Percentiles rank a stretch among this genome's conserved stretches.
Evolutionary conservation across 2,329 filamentous ascomycete species (phyloP).

Genomic region (Colletotrichum tabaci): DNA sequence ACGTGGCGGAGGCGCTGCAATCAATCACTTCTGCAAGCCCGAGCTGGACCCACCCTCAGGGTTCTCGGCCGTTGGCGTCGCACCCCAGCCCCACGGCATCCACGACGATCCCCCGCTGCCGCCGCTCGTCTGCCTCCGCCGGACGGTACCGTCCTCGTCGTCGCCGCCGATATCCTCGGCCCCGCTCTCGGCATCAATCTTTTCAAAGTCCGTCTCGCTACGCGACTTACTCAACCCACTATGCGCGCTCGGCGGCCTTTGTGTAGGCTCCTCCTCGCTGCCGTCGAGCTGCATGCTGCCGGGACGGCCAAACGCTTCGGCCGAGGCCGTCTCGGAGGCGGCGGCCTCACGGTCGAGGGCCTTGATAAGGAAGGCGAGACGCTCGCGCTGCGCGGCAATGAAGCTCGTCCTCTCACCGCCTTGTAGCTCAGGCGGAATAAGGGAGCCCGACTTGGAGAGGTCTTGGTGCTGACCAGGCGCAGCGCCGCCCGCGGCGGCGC

Average conservation of each 20-base stretch:
- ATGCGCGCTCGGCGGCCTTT: constrained; percentile 64
- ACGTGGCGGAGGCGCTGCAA: not conserved
- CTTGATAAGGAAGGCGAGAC: constrained; percentile 79
- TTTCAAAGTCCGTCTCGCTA: constrained; percentile 91
- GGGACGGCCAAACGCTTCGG: constrained; percentile 46
- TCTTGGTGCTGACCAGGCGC: constrained; percentile 55
- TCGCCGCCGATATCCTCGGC: constrained; percentile 56
- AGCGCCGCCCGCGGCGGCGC: constrained; percentile 56
- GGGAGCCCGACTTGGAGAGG: constrained; percentile 44
- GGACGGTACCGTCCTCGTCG: constrained; percentile 58
- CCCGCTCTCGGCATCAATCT: constrained; percentile 83
- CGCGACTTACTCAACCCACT: constrained; percentile 82
- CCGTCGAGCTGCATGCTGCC: constrained; percentile 42
- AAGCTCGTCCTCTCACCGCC: constrained; percentile 79
- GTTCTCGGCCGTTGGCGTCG: constrained; percentile 42
- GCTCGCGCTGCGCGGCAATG: constrained; percentile 84
- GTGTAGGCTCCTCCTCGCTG: constrained; percentile 45
- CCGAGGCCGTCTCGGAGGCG: constrained; percentile 62
- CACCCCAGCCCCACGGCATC: constrained; percentile 65
- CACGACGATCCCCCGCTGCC: constrained; percentile 56
- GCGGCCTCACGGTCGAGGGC: constrained; percentile 86
- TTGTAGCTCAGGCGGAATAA: constrained; percentile 80
- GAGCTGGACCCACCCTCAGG: constrained; percentile 53
- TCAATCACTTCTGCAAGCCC: constrained; percentile 52
- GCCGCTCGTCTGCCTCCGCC: constrained; percentile 49